A percentile compares a stretch with the other conserved stretches of the same genome.
Evolutionary conservation across 83 land plant genomes (phyloP).

Genomic region (Isoetes engelmannii): DNA sequence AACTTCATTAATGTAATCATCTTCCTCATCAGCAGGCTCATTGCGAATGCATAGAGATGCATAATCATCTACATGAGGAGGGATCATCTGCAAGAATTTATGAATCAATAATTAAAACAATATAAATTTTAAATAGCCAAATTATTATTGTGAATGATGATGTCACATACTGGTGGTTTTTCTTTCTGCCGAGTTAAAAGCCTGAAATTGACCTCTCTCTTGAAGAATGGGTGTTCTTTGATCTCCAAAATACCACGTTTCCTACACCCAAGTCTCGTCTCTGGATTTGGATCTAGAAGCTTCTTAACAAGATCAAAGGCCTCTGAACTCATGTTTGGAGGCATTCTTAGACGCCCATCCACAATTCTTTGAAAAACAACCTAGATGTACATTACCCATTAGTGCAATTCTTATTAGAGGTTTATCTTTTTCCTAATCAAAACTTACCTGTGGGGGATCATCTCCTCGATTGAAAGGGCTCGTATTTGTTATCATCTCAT

Average conservation of each 20-base stretch:
- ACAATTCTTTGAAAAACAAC: constrained; percentile 30
- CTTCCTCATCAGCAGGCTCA: background rate
- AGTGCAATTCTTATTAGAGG: background rate
- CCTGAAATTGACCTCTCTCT: constrained; percentile 25
- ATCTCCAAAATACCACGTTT: constrained; percentile 26
- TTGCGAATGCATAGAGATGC: constrained; percentile 15
- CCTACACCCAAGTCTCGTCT: constrained; percentile 32
- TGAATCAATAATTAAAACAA: background rate
- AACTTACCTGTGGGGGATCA: constrained; percentile 32
- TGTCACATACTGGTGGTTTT: constrained; percentile 30
- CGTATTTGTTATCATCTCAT: constrained; percentile 33
- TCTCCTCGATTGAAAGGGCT: constrained; percentile 33
- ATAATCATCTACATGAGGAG: constrained; percentile 25
- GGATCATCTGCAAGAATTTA: constrained; percentile 28
- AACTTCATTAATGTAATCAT: background rate
- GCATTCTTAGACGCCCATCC: constrained; percentile 29
- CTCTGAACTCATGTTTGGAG: constrained; percentile 28
- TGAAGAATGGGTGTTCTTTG: constrained; percentile 35
- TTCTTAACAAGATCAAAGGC: constrained; percentile 22
- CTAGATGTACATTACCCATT: constrained; percentile 7
- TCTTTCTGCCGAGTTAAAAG: constrained; percentile 33
- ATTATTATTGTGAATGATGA: background rate
- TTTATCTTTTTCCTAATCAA: background rate
- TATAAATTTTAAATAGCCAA: background rate
- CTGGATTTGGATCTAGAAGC: constrained; percentile 34